Base-by-base conservation (phyloP, 1,139 yeast genomes). In the Pichia sp. region DNA sequence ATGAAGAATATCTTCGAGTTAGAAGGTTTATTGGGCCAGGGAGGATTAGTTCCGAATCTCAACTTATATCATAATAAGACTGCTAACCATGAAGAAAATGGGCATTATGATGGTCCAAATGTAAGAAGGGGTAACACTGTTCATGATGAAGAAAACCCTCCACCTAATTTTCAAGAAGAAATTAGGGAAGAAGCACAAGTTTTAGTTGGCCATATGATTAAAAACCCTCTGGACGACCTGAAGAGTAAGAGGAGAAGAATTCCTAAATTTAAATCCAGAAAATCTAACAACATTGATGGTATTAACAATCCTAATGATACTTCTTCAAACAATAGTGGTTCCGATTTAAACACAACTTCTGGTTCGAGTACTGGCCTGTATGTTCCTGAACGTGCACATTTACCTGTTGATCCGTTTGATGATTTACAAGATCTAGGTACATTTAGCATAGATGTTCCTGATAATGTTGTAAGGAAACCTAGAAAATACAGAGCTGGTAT, bases 401-500 rank as follows among this genome's bases (percentile, higher is more conserved):
- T 52, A 22, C 46, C 52, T 1, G 37, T 47, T 23, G 54, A 55
- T 42, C 56, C 56, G 11, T 63, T 62, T 52, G 66, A 63, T 49
- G 65, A 62, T 40, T 43, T 62, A 36, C 54, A 57, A 43, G 52
- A 59, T 39, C 52, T 56, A 34, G 55, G 56, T 32, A 52, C 56
- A 12, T 49, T 53, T 15, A 59, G 56, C 42, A 48, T 57, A 7
- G 63, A 61, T 40, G 53, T 54, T 25, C 55, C 57, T 1, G 55
- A 57, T 18, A 48, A 56, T 22, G 12, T 52, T 12, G 48, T 45
- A 1, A 52, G 53, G 12, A 55, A 53, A 29, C 95, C 95, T 0
- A 69, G 74, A 40, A 77, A 76, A 46, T 88, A 86, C 7, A 83
- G 83, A 55, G 87, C 88, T 26, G 96, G 96, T 61, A 90, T 88